A percentile compares a stretch with the other conserved stretches of the same genome.
Evolutionary conservation across 257 asterid genomes (phyloP).

Genomic region (Solanum chaucha): DNA sequence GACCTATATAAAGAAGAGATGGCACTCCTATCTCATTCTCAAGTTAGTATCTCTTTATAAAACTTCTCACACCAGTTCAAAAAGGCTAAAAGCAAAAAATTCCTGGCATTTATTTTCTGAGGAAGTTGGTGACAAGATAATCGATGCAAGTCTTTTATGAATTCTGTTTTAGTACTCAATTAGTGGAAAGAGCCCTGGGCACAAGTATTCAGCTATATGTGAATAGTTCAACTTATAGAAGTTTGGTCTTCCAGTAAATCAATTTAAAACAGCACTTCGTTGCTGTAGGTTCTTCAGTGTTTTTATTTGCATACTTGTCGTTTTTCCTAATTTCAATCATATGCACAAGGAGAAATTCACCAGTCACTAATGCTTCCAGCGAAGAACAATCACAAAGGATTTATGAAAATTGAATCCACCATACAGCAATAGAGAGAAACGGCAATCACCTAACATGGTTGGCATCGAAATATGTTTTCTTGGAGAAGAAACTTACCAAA

Average conservation of each 20-base stretch:
- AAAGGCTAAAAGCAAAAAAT: background rate
- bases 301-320: background rate
- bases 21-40: background rate
- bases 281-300: background rate
- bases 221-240: background rate
- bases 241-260: background rate
- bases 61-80: background rate
- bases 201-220: background rate
- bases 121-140: background rate
- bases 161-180: background rate
- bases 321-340: background rate
- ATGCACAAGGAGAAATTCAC: background rate
- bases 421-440: background rate
- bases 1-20: background rate
- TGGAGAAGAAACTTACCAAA: constrained; percentile 42
- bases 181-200: background rate
- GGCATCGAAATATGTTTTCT: background rate
- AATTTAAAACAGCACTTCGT: background rate
- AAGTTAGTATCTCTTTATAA: background rate
- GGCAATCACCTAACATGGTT: background rate
- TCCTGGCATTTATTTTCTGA: background rate
- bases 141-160: background rate
- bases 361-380: background rate
- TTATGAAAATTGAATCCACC: background rate
- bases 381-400: background rate